Conservation (phyloP, 306 rosid species). For the Aeschynomene evenia region DNA sequence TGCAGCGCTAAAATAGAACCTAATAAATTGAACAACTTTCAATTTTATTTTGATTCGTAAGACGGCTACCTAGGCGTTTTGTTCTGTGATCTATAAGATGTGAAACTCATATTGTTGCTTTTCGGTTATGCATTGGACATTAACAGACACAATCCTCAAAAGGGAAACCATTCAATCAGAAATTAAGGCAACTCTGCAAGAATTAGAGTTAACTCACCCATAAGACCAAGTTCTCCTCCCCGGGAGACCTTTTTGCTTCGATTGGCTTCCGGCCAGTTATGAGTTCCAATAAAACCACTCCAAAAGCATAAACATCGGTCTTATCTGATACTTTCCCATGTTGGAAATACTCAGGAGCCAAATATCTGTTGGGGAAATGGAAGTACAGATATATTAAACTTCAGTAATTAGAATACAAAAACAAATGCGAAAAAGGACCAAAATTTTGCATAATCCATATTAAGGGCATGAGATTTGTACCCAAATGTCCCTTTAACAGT, state of each 20-base stretch:
- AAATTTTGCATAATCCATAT: slow-evolving; percentile 16
- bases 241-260: slow-evolving; percentile 65
- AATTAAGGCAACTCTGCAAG: not conserved
- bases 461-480: slow-evolving; percentile 43
- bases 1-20: slow-evolving; percentile 13
- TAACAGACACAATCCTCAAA: slow-evolving; percentile 5
- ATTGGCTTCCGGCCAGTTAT: slow-evolving; percentile 92
- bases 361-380: slow-evolving; percentile 50
- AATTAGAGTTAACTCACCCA: slow-evolving; percentile 66
- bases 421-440: not conserved
- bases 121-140: slow-evolving; percentile 9
- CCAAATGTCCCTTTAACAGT: slow-evolving; percentile 99
- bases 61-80: not conserved
- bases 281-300: slow-evolving; percentile 90
- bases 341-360: slow-evolving; percentile 98
- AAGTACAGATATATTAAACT: not conserved
- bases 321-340: slow-evolving; percentile 96
- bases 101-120: not conserved
- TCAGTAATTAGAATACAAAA: slow-evolving; percentile 7
- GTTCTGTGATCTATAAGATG: slow-evolving; percentile 9
- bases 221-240: slow-evolving; percentile 89
- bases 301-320: slow-evolving; percentile 93
- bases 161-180: slow-evolving; percentile 23
- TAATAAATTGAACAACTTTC: slow-evolving; percentile 2
- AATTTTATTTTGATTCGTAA: slow-evolving; percentile 6